Base-by-base conservation (phyloP, 2,329 filamentous ascomycete species). In the Colletotrichum karsti region DNA sequence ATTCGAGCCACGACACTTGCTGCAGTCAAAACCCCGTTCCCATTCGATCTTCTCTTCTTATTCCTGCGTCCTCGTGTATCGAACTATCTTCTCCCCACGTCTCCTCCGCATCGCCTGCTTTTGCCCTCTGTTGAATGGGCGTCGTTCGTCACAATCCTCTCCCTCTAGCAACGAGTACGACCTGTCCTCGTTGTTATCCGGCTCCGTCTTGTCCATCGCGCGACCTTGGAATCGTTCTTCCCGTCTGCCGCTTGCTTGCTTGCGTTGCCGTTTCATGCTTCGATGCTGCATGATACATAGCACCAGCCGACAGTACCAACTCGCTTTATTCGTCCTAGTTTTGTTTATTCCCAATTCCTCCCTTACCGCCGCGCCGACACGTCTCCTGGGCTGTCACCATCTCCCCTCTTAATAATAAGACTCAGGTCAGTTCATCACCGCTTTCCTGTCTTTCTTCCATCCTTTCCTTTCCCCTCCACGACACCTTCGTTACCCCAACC, bases 1-100 rank as follows among this genome's bases (percentile, higher is more conserved):
- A 80, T 79, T 80, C 78, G 78, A 80, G 78, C 78, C 78, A 80
- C 78, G 78, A 80, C 78, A 80, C 72, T 73, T 69, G 71, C 72
- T 74, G 74, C 74, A 74, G 73, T 73, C 72, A 76, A 72, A 77
- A 76, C 74, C 76, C 62, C 35, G 33, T 58, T 58, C 63, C 51
- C 56, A 67, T 67, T 69, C 67, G 63, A 37, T 54, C 63, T 64
- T 62, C 59, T 64, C 64, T 51, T 67, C 64, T 41, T 41, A 48
- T 58, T 24, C 50, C 64, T 55, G 68, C 67, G 63, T 53, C 56
- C 56, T 67, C 63, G 63, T 67, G 63, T 55, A 69, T 62, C 67
- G 64, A 55, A 46, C 67, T 63, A 48, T 57, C 63, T 70, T 59
- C 68, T 69, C 65, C 53, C 64, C 60, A 56, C 65, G 54, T 61